Percentiles rank a stretch among this genome's conserved stretches.
Conservation (phyloP, 768 basidiomycete genomes). For the Mycena latifolia region DNA sequence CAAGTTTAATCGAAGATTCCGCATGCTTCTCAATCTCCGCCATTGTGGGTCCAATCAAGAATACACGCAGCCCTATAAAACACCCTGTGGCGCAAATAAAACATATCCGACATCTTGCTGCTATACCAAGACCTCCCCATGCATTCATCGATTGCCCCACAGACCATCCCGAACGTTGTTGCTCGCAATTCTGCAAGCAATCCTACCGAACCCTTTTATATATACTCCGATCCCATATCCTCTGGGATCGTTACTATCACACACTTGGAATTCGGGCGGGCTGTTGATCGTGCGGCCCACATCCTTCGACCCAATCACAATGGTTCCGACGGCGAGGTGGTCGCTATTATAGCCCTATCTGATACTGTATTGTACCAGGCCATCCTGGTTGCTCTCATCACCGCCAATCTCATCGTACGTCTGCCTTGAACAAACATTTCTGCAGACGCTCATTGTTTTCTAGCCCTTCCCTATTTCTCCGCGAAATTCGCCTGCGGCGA, state of each 20-base stretch:
- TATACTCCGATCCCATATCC: not conserved
- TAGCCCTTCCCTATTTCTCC: conserved; percentile 54
- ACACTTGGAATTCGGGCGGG: conserved; percentile 58
- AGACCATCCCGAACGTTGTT: too few relatives aligned
- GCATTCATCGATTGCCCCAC: too few relatives aligned
- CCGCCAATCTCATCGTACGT: conserved; percentile 50
- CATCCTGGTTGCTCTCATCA: conserved; percentile 49
- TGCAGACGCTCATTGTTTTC: not conserved
- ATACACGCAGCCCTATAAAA: too few relatives aligned
- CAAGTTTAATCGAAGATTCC: too few relatives aligned
- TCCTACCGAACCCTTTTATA: not conserved
- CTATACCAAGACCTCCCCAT: too few relatives aligned
- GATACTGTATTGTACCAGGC: conserved; percentile 55
- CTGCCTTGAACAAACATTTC: not conserved
- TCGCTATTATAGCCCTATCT: conserved; percentile 51
- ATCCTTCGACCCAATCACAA: conserved; percentile 47
- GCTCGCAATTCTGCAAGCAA: not conserved
- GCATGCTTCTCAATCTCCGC: too few relatives aligned
- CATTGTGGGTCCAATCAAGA: too few relatives aligned
- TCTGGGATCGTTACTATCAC: conserved; percentile 43
- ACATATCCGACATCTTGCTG: too few relatives aligned
- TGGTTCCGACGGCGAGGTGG: conserved; percentile 46
- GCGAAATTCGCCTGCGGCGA: conserved; percentile 43
- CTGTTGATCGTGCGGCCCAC: conserved; percentile 57
- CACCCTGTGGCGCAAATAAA: too few relatives aligned